These are phyloP conservation scores for Bruguiera sexangula DNA, from an alignment of 345 rosid genomes.

Conservation along the genomic window DNA sequence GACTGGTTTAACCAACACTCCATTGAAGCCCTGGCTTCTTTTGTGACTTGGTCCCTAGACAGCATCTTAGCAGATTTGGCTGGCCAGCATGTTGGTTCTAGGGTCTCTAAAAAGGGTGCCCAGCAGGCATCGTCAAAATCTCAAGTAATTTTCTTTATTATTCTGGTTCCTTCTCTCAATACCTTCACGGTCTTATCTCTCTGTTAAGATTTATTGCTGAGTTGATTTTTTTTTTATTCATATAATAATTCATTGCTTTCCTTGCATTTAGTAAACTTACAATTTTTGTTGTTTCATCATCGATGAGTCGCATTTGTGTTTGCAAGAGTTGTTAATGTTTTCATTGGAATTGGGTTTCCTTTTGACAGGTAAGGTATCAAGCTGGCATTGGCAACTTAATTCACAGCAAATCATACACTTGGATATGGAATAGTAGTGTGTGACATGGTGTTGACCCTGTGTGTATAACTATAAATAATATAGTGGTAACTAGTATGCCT, in stretches of 20 bases:
- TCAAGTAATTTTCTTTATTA: slow-evolving; percentile 32
- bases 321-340: background rate
- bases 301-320: background rate
- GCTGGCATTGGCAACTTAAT: background rate
- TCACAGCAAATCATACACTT: background rate
- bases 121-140: slow-evolving; percentile 52
- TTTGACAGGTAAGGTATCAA: background rate
- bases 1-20: slow-evolving; percentile 74
- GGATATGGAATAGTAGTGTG: background rate
- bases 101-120: slow-evolving; percentile 50
- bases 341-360: background rate
- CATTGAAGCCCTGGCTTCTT: slow-evolving; percentile 52
- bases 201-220: background rate
- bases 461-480: too few species aligned
- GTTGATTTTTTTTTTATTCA: background rate
- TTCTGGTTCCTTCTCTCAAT: background rate
- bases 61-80: slow-evolving; percentile 56
- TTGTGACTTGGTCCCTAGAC: slow-evolving; percentile 64
- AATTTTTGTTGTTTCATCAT: background rate
- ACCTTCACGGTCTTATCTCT: background rate
- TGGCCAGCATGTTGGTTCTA: slow-evolving; percentile 44
- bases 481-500: too few species aligned
- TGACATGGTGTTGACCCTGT: too few species aligned
- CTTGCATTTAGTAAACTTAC: background rate
- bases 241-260: background rate